phyloP scores from a whole-genome alignment of 1,284 basidiomycete species.

The Mrakiaceae sp. region DNA sequence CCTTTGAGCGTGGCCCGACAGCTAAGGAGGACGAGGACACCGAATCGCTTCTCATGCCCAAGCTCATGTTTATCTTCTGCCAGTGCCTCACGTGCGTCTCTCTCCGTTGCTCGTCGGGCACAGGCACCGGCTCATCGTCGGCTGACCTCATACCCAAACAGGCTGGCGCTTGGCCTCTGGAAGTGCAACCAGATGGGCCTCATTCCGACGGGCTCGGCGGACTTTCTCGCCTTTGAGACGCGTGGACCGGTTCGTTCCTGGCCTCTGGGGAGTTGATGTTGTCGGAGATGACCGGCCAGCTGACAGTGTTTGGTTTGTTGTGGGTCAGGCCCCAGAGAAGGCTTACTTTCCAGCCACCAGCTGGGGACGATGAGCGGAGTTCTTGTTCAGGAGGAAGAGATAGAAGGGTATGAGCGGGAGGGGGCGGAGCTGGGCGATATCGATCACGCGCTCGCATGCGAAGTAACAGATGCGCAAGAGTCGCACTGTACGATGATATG shows the following conservation, averaged over 20 bases:
- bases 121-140: neutral
- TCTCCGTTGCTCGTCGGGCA: neutral
- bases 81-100: slow-evolving; percentile 32
- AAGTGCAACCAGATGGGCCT: slow-evolving; percentile 85
- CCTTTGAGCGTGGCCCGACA: slow-evolving; percentile 27
- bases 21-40: slow-evolving; percentile 9
- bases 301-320: too few relatives aligned
- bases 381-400: too few relatives aligned
- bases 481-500: too few relatives aligned
- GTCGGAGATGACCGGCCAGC: too few relatives aligned
- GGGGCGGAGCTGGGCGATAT: too few relatives aligned
- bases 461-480: too few relatives aligned
- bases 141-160: slow-evolving; percentile 29
- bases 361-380: too few relatives aligned
- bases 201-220: slow-evolving; percentile 71
- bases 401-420: too few relatives aligned
- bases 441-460: too few relatives aligned
- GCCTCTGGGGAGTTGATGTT: neutral
- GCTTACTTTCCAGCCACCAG: too few relatives aligned
- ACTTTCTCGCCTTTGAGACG: slow-evolving; percentile 84
- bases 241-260: slow-evolving; percentile 49
- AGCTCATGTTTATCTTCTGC: slow-evolving; percentile 31
- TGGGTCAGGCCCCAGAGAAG: too few relatives aligned
- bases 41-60: slow-evolving; percentile 24
- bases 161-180: slow-evolving; percentile 66